Evolutionary conservation across 495 filamentous ascomycete species (phyloP), one percentile per base, ranked within the genome.

Genomic region (Mytilinidion resinicola): DNA sequence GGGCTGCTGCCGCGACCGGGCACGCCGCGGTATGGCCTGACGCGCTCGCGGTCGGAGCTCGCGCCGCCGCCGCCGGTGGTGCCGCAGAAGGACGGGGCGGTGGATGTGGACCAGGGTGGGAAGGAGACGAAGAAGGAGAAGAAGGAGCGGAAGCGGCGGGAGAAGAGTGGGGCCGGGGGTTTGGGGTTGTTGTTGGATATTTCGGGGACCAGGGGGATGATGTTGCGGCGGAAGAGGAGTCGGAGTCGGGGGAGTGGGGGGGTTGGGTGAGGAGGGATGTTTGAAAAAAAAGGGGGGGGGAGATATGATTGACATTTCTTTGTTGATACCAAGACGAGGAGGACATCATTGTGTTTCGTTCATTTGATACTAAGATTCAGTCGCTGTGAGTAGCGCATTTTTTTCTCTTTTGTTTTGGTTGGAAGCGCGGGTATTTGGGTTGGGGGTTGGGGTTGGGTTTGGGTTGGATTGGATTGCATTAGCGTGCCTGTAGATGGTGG

Each of bases 191-290:
- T 42, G 42, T 34, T 70, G 9, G 67, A 66, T 48, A 57, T 66
- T 10, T 62, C 67, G 7, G 67, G 64, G 21, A 69, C 64, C 46
- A 67, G 48, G 52, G 64, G 62, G 3, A 66, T 67, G 60, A 49
- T 67, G 61, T 49, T 63, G 43, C 56, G 63, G 51, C 35, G 53
- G 55, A 62, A 65, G 42, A 19, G 59, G 48, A 61, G 61, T 15
- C 36, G n/a, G 49, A 67, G 60, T 20, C 15, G 53, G 57, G 53
- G 25, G 25, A 30, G 25, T 30, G 25, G 25, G 25, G 25, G 25
- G 25, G 25, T 30, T 6, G 25, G 25, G 25, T 30, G 25, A 30
- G 6, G 25, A 30, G 3, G 6, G 25, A 55, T 54, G 21, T 35
- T 55, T 9, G 25, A 38, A 33, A 46, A 54, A n/a, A 20, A 21